Evolutionary conservation across 805 yeast genomes (phyloP), one percentile per base, ranked within the genome.

Genomic region (Metschnikowia peoriensis): DNA sequence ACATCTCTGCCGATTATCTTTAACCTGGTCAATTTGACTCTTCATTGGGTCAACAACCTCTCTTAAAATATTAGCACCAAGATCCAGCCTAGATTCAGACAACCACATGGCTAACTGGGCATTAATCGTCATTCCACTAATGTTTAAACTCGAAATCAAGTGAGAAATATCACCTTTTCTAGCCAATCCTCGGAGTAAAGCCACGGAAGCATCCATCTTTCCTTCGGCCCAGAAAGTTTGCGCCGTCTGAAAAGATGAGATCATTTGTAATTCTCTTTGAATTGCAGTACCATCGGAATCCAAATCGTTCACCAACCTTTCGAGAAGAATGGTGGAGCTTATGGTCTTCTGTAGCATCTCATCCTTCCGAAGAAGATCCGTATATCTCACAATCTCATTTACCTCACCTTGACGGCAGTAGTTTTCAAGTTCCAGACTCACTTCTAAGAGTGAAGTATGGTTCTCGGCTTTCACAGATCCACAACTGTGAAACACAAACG

Each of bases 41-140:
- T 66, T 70, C n/a, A 79, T 75, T 1, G 82, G 78, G 6, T 73
- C 69, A 15, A 89, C 82, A 61, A 85, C 86, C 6, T 75, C 71
- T 1, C 70, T 66, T 78, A 85, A 77, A 1, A 92, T 82, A 2
- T 69, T 70, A 1, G 79, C 73, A 0, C 90, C 81, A 10, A 84
- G 73, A 52, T 86, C 96, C 54, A 84, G 85, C 38, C 87, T 78
- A 0, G 96, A 86, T 44, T 77, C 80, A 0, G 89, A 77, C 37
- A 83, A 69, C 97, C 97, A 91, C 44, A 80, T 76, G 0, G 85
- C 85, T 39, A 87, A 11, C 76, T 76, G 58, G 59, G 80, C 56
- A 67, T 61, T 57, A 4, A 73, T 57, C n/a, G 67, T 56, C n/a
- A 60, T 51, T 27, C 50, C 38, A 41, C 66, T 62, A 16, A 70